phyloP scores from a whole-genome alignment of 345 rosid genomes.

The Lumnitzera littorea region DNA sequence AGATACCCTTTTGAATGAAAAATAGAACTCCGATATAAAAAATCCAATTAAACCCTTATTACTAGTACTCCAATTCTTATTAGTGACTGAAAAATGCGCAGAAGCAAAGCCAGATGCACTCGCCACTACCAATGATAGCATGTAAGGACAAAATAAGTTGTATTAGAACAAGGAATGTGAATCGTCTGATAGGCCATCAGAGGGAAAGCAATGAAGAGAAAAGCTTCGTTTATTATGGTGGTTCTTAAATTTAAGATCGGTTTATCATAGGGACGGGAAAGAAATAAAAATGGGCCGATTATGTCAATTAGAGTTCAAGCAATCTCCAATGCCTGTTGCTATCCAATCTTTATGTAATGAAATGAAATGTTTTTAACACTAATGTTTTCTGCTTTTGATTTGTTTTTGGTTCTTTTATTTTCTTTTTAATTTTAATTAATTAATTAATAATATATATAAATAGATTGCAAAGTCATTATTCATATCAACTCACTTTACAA shows the following conservation, averaged over 20 bases:
- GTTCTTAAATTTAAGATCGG: background rate
- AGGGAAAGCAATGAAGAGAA: constrained; percentile 3
- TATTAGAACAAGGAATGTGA: constrained; percentile 11
- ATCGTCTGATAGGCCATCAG: constrained; percentile 12
- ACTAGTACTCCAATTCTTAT: constrained; percentile 25
- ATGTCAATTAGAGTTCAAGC: constrained; percentile 33
- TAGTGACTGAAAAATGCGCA: constrained; percentile 33
- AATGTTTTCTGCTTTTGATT: too few relatives aligned
- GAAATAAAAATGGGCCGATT: constrained; percentile 21
- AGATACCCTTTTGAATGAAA: constrained; percentile 37
- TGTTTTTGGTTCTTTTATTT: too few relatives aligned
- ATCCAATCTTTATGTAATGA: too few relatives aligned
- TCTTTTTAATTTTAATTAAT: too few relatives aligned
- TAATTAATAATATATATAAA: too few relatives aligned
- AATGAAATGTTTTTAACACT: too few relatives aligned
- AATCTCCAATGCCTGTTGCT: constrained; percentile 27
- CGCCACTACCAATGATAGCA: constrained; percentile 41
- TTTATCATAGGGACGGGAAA: constrained; percentile 18
- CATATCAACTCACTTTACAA: too few relatives aligned
- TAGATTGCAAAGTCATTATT: too few relatives aligned
- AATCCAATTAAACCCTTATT: constrained; percentile 35
- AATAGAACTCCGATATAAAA: constrained; percentile 62
- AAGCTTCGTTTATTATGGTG: background rate
- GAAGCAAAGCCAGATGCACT: constrained; percentile 70
- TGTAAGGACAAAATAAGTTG: constrained; percentile 18